Base-by-base conservation (phyloP, 129 eudicot species). In the Flaveria linearis region DNA sequence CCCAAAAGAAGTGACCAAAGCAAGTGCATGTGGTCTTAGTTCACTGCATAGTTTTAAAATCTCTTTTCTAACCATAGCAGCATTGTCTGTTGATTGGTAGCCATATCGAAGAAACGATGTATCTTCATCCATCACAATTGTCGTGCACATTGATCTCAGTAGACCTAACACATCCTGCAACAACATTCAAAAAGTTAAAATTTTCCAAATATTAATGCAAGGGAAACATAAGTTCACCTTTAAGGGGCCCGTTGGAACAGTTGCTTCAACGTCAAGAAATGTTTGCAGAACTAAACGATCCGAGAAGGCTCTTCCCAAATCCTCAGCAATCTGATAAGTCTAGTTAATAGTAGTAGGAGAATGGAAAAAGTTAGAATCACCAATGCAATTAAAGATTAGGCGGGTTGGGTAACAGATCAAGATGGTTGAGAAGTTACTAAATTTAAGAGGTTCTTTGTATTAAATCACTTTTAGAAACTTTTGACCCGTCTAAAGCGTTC, bases 261-360 rank as follows among this genome's bases (percentile, higher is more conserved):
- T 73, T 51, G 85, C 92, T 86, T 95, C 99, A 18, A 88, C 91
- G 30, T 95, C 92, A 15, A 86, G 68, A 81, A 79, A 86, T 65
- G 85, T 83, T 84, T 83, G 96, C 56, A 95, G 76, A 65, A 91
- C 82, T 30, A 87, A 71, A 7, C 86, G 85, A 74, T 91, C 99
- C 8, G 97, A 68, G 75, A 87, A 95, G 66, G 97, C 99, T 87
- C 90, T 87, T 64, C 99, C 96, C 82, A 95, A 74, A 85, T 95
- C 97, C 85, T 95, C 97, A 67, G 99, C 97, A 64, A 87, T 92
- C 73, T 88, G 97, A 77, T 95, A 86, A 60, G 84, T 84, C 97
- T 95, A 89, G 30, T 26, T 62, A 30, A 78, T 13, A 9, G 11
- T 11, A n/a, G 6, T 18, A n/a, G 9, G 53, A 72, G 51, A 73